Evolutionary conservation across 805 yeast genomes (phyloP).

Genomic region (Kluyveromyces nonfermentans): DNA sequence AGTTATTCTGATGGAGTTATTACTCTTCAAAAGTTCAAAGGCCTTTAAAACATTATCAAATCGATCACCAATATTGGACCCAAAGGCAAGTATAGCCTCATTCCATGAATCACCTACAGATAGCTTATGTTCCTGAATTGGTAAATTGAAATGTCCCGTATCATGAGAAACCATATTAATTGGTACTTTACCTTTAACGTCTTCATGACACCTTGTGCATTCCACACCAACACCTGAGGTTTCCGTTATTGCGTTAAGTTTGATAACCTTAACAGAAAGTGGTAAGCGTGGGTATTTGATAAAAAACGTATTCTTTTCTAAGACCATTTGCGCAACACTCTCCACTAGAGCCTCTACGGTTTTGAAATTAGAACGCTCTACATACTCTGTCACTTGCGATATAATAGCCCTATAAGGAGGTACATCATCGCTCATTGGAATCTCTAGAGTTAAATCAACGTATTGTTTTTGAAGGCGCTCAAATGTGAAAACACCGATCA

Average conservation of each 20-base stretch:
- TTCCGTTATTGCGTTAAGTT: constrained; percentile 80
- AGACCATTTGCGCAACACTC: constrained; percentile 51
- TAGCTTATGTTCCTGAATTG: constrained; percentile 18
- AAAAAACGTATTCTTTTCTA: constrained; percentile 33
- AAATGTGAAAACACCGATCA: constrained; percentile 91
- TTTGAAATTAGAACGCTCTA: constrained; percentile 73
- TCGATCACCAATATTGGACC: constrained; percentile 76
- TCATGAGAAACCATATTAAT: constrained; percentile 8
- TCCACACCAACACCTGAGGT: constrained; percentile 90
- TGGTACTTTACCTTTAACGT: constrained; percentile 26
- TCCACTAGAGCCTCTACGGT: constrained; percentile 90
- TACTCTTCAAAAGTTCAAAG: constrained; percentile 31
- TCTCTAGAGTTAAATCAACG: constrained; percentile 46
- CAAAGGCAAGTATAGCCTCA: constrained; percentile 73
- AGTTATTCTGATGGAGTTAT: constrained; percentile 37
- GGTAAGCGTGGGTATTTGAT: constrained; percentile 30
- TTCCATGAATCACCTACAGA: constrained; percentile 9
- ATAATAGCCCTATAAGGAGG: constrained; percentile 33
- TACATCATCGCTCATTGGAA: constrained; percentile 27
- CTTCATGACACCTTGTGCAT: constrained; percentile 39
- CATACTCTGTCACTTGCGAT: constrained; percentile 43
- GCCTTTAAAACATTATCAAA: constrained; percentile 52
- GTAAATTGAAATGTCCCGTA: constrained; percentile 25
- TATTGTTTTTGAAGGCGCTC: constrained; percentile 79
- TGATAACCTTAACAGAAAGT: constrained; percentile 56